These are phyloP conservation scores for Aphanomyces cochlioides DNA, from an alignment of 352 stramenopile species.

Conservation along the genomic window DNA sequence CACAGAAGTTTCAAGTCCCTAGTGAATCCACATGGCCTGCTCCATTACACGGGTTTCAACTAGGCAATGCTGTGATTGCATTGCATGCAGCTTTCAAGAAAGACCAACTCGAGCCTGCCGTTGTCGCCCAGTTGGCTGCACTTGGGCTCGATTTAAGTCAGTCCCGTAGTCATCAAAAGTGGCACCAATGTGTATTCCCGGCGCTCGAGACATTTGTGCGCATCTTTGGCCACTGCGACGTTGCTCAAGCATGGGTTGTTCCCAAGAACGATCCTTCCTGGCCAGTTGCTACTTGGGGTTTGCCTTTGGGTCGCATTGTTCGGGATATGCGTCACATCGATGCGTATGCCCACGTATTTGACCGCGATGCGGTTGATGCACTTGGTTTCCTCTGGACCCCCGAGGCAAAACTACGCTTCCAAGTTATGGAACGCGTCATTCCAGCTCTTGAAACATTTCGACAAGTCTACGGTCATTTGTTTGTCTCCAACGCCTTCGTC, in stretches of 20 bases:
- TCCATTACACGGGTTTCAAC: constrained; percentile 48
- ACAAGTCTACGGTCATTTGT: constrained; percentile 43
- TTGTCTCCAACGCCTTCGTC: constrained; percentile 67
- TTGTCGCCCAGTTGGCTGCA: constrained; percentile 41
- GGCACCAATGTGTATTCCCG: constrained; percentile 63
- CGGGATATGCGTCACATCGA: constrained; percentile 85
- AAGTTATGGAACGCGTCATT: constrained; percentile 49
- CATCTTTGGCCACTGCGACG: constrained; percentile 85
- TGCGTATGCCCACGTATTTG: constrained; percentile 76
- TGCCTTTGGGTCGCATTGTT: constrained; percentile 86
- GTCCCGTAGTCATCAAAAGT: constrained; percentile 49
- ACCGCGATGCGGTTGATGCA: constrained; percentile 67
- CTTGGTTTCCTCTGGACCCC: constrained; percentile 93
- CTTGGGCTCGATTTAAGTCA: constrained; percentile 61
- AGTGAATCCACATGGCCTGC: constrained; percentile 44
- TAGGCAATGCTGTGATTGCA: constrained; percentile 69
- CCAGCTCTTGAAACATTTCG: constrained; percentile 53
- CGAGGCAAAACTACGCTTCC: constrained; percentile 56
- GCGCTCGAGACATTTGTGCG: constrained; percentile 80
- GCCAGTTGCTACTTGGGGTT: constrained; percentile 75
- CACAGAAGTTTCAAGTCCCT: constrained; percentile 58
- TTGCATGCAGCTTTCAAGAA: constrained; percentile 50
- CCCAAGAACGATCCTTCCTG: constrained; percentile 58
- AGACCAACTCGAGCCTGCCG: constrained; percentile 36
- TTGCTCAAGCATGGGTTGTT: constrained; percentile 90